Conservation (phyloP, 805 yeast species). For the Cyberlindnera americana region DNA sequence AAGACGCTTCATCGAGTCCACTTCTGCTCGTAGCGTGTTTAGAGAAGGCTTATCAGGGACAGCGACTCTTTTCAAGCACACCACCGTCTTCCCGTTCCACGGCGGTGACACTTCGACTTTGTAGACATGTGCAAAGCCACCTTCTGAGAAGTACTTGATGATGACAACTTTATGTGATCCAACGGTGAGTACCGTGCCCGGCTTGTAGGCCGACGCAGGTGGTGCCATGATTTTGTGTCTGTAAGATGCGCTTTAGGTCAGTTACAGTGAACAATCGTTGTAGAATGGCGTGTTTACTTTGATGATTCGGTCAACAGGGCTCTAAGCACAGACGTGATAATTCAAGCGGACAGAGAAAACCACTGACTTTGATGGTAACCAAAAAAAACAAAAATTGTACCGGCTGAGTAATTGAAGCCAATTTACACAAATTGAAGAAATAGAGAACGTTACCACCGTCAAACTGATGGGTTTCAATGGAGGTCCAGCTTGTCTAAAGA, state of each 20-base stretch:
- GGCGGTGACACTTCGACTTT: constrained; percentile 66
- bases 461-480: too few species aligned
- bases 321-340: too few species aligned
- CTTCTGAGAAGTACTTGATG: constrained; percentile 73
- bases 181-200: constrained; percentile 77
- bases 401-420: too few species aligned
- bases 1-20: constrained; percentile 92
- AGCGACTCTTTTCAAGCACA: constrained; percentile 90
- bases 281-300: too few species aligned
- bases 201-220: constrained; percentile 59
- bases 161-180: constrained; percentile 78
- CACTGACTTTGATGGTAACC: too few species aligned
- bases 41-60: constrained; percentile 88
- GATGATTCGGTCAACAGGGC: too few species aligned
- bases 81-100: constrained; percentile 49
- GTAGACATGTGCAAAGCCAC: constrained; percentile 96
- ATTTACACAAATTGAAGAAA: too few species aligned
- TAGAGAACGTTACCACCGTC: not conserved
- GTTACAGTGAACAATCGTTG: too few species aligned
- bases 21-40: constrained; percentile 86
- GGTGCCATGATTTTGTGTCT: constrained; percentile 29
- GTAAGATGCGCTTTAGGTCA: not conserved
- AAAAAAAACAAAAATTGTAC: too few species aligned
- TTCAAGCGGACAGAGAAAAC: too few species aligned
- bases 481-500: too few species aligned